Evolutionary conservation across 345 rosid species (phyloP).

Genomic region (Gossypium longicalyx): DNA sequence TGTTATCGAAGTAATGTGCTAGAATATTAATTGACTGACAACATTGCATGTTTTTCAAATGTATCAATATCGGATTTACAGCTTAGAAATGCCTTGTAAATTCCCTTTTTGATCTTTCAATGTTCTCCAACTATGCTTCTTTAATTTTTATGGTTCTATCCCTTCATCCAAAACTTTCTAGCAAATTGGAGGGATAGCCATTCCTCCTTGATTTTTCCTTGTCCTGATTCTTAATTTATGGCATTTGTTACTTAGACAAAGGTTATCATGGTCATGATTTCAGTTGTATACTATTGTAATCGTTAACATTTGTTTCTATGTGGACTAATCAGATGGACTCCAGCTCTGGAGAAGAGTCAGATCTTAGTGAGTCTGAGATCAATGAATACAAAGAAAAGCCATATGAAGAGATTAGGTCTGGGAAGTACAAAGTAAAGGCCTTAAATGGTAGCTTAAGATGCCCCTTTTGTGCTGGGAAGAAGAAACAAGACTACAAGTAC

Average conservation of each 20-base stretch:
- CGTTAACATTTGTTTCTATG: not conserved
- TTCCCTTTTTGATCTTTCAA: not conserved
- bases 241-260: not conserved
- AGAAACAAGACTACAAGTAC: slow-evolving; percentile 73
- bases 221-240: not conserved
- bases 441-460: slow-evolving; percentile 58
- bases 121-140: not conserved
- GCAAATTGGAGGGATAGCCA: not conserved
- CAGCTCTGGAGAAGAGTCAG: slow-evolving; percentile 73
- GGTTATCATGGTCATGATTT: not conserved
- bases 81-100: not conserved
- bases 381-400: slow-evolving; percentile 51
- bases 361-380: slow-evolving; percentile 80
- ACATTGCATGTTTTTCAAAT: not conserved
- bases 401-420: slow-evolving; percentile 42
- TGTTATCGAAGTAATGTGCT: not conserved
- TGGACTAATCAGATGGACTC: slow-evolving; percentile 39
- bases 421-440: slow-evolving; percentile 52
- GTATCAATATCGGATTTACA: not conserved
- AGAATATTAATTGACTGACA: not conserved
- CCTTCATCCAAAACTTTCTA: not conserved
- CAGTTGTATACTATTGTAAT: not conserved
- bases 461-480: slow-evolving; percentile 86
- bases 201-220: not conserved
- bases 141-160: not conserved